Evolutionary conservation across 768 basidiomycete species (phyloP).

Genomic region (Auriscalpium vulgare): DNA sequence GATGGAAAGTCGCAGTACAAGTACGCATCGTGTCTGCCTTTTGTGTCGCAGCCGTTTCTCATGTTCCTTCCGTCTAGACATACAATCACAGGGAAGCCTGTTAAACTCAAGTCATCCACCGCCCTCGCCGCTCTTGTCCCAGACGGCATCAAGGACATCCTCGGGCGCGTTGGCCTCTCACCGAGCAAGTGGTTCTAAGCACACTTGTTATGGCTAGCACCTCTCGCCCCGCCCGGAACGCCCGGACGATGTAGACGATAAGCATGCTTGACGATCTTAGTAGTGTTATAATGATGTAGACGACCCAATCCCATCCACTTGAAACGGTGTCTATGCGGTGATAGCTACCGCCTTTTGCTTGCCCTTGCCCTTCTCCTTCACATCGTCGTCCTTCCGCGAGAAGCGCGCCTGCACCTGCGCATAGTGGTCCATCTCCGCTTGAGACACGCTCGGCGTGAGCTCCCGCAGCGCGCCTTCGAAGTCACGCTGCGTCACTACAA

Average conservation of each 20-base stretch:
- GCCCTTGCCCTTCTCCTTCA: slow-evolving; percentile 17
- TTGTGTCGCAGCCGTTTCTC: not conserved
- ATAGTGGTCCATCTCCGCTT: slow-evolving; percentile 83
- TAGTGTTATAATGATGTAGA: not conserved
- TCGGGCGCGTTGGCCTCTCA: slow-evolving; percentile 46
- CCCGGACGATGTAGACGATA: too few species aligned
- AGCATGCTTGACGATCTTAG: not conserved
- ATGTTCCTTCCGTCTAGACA: slow-evolving; percentile 25
- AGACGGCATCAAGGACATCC: slow-evolving; percentile 42
- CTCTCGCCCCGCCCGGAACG: too few species aligned
- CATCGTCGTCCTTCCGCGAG: slow-evolving; percentile 33
- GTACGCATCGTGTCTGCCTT: slow-evolving; percentile 26
- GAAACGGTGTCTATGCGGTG: not conserved
- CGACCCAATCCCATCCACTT: not conserved
- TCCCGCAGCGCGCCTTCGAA: slow-evolving; percentile 67
- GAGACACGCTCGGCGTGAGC: slow-evolving; percentile 76
- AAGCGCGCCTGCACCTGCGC: slow-evolving; percentile 62
- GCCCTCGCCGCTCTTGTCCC: slow-evolving; percentile 41
- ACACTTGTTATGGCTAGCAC: too few species aligned
- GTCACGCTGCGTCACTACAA: slow-evolving; percentile 69
- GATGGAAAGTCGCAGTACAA: slow-evolving; percentile 47
- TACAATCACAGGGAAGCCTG: slow-evolving; percentile 40
- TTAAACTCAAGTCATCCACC: slow-evolving; percentile 32
- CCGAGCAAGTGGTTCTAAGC: slow-evolving; percentile 50
- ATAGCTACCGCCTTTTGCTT: not conserved